These are phyloP conservation scores for Rhodocollybia butyracea DNA, from an alignment of 768 basidiomycete species.

Conservation along the genomic window DNA sequence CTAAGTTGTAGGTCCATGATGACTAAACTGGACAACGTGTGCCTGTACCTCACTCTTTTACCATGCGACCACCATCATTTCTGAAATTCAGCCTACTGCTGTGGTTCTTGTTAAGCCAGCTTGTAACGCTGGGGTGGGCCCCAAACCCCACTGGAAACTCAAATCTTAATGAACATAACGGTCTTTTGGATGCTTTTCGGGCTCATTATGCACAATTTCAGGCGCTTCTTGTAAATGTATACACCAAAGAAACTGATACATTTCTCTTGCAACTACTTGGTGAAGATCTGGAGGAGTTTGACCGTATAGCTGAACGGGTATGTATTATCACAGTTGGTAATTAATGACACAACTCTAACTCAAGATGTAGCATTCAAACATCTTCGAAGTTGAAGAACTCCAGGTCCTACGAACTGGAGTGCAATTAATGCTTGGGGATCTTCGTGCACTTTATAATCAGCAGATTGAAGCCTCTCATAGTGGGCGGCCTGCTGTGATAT, in stretches of 20 bases:
- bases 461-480: not conserved
- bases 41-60: too few species aligned
- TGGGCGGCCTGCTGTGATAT: not conserved
- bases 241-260: not conserved
- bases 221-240: not conserved
- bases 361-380: not conserved
- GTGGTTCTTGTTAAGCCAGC: too few species aligned
- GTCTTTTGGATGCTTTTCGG: not conserved
- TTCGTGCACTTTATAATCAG: not conserved
- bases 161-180: not conserved
- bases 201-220: not conserved
- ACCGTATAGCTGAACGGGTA: not conserved
- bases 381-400: not conserved
- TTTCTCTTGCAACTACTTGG: not conserved
- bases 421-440: not conserved
- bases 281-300: not conserved
- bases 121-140: too few species aligned
- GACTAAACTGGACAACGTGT: too few species aligned
- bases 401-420: not conserved
- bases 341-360: not conserved
- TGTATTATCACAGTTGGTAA: not conserved
- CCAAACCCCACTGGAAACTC: too few species aligned
- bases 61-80: too few species aligned
- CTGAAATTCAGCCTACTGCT: too few species aligned
- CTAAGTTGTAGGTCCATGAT: too few species aligned